These are phyloP conservation scores for Oenanthe javanica DNA, from an alignment of 140 eudicot species.

Conservation along the genomic window DNA sequence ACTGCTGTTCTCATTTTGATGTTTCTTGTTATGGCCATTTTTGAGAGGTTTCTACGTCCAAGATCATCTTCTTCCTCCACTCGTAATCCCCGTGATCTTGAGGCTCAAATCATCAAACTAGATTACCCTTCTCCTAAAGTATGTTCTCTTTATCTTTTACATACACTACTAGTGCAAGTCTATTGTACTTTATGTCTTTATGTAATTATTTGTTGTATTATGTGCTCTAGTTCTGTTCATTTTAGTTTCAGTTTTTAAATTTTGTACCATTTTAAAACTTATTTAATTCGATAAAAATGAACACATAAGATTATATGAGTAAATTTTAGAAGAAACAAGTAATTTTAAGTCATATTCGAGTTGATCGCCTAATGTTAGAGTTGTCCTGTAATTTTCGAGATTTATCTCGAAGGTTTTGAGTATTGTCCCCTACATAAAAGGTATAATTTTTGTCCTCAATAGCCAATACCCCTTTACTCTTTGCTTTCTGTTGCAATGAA, in stretches of 20 bases:
- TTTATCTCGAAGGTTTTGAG: too few species aligned
- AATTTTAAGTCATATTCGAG: background rate
- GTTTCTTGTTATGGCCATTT: slow-evolving; percentile 76
- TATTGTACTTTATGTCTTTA: background rate
- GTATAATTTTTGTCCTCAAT: too few species aligned
- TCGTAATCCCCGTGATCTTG: slow-evolving; percentile 22
- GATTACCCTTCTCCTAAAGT: slow-evolving; percentile 66
- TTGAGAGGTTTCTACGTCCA: slow-evolving; percentile 63
- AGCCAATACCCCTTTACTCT: too few species aligned
- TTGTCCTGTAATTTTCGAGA: too few species aligned
- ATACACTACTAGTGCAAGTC: background rate
- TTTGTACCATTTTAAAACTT: too few species aligned
- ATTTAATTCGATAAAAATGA: too few species aligned
- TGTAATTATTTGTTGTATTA: background rate
- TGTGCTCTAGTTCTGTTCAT: background rate
- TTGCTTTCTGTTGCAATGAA: background rate
- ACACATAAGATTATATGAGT: too few species aligned
- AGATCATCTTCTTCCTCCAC: slow-evolving; percentile 34
- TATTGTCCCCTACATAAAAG: background rate
- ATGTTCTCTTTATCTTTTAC: slow-evolving; percentile 18
- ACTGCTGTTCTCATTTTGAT: slow-evolving; percentile 69
- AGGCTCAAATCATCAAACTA: slow-evolving; percentile 33
- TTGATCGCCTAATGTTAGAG: background rate
- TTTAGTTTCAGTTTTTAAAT: background rate
- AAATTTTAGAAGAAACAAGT: too few species aligned